Conservation (phyloP, 129 eudicot species). For the Glebionis coronaria region DNA sequence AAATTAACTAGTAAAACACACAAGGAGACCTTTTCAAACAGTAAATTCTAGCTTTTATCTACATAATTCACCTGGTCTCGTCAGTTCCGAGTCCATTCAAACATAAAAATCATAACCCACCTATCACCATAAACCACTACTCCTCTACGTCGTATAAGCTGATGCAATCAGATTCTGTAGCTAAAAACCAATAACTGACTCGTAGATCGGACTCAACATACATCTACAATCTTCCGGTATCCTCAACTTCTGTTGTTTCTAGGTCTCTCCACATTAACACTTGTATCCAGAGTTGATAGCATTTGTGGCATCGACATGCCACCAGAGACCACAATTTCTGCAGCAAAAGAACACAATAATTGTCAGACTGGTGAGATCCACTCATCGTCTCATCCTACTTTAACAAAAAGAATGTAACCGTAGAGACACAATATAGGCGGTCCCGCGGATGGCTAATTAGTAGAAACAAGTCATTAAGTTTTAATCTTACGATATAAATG, state of each 20-base stretch:
- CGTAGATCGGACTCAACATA: neutral
- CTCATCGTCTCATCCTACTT: neutral
- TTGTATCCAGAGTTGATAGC: constrained; percentile 64
- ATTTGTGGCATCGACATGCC: constrained; percentile 99
- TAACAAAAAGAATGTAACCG: neutral
- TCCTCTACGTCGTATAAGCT: constrained; percentile 20
- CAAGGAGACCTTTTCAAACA: constrained; percentile 6
- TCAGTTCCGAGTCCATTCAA: constrained; percentile 9
- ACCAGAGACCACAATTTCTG: constrained; percentile 96
- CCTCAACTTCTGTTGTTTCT: constrained; percentile 52
- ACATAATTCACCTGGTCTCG: constrained; percentile 26
- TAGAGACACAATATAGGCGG: too few relatives aligned
- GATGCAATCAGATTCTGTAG: constrained; percentile 4
- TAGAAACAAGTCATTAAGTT: too few relatives aligned
- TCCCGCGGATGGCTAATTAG: too few relatives aligned
- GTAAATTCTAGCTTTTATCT: constrained; percentile 27
- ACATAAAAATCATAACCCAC: constrained; percentile 2
- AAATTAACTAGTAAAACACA: neutral
- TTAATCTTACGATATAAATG: too few relatives aligned
- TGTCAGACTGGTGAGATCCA: neutral
- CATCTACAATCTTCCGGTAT: neutral
- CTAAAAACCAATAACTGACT: constrained; percentile 19
- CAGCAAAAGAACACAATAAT: constrained; percentile 25
- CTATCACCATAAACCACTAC: constrained; percentile 21
- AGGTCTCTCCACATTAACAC: constrained; percentile 39